Evolutionary conservation across 1,284 basidiomycete genomes (phyloP).

Genomic region (Sporisorium sorghi): DNA sequence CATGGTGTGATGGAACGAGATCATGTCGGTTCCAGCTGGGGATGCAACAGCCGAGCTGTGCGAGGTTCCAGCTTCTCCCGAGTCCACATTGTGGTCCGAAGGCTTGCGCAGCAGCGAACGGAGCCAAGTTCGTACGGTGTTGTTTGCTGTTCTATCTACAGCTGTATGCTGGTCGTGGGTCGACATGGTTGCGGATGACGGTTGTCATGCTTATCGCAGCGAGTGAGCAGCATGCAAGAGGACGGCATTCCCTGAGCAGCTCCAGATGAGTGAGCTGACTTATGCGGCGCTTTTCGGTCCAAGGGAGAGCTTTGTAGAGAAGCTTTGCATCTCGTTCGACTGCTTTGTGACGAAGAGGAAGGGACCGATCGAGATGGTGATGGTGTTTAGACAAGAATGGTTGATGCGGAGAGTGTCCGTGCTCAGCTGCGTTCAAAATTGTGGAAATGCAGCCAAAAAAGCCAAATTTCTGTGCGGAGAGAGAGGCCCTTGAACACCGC

Average conservation of each 20-base stretch:
- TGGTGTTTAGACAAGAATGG: not conserved
- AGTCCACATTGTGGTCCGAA: conserved; percentile 11
- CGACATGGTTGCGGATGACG: conserved; percentile 13
- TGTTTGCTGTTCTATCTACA: conserved; percentile 15
- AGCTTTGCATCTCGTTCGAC: not conserved
- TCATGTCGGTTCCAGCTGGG: conserved; percentile 27
- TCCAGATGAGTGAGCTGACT: not conserved
- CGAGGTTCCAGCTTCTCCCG: not conserved
- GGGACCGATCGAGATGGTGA: too few relatives aligned
- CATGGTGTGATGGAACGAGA: conserved; percentile 49
- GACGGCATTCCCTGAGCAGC: not conserved
- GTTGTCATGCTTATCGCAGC: not conserved
- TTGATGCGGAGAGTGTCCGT: not conserved
- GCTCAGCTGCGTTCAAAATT: not conserved
- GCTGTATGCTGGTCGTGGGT: conserved; percentile 4
- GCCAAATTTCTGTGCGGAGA: not conserved
- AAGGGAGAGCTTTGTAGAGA: not conserved
- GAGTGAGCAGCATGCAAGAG: not conserved
- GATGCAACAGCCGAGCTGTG: not conserved
- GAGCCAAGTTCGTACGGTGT: conserved; percentile 34
- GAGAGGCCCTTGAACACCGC: conserved; percentile 1
- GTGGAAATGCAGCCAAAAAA: not conserved
- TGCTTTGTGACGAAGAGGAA: too few relatives aligned
- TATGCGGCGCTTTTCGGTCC: not conserved
- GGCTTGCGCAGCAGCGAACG: conserved; percentile 24